Evolutionary conservation across 2,329 filamentous ascomycete species (phyloP).

Genomic region (Cucurbitaria berberidis): DNA sequence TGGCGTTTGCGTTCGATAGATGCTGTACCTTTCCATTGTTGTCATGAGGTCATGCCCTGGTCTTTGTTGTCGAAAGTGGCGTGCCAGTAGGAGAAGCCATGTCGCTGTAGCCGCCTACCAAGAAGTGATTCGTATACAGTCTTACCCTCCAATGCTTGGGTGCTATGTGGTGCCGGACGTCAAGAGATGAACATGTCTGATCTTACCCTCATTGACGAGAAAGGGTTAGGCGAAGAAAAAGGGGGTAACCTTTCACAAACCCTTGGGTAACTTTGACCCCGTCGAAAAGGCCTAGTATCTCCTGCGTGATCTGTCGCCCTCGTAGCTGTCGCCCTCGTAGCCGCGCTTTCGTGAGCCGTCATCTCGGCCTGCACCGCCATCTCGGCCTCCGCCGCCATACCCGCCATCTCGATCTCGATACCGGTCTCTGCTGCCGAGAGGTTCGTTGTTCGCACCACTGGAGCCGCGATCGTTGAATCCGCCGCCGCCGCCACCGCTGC

Average conservation of each 20-base stretch:
- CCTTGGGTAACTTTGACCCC: constrained; percentile 28
- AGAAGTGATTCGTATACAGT: constrained; percentile 1
- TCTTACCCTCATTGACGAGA: constrained; percentile 47
- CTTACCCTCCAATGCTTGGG: constrained; percentile 34
- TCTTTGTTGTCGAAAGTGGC: neutral
- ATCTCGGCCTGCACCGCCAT: constrained; percentile 24
- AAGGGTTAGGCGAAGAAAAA: constrained; percentile 42
- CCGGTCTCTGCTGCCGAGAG: constrained; percentile 68
- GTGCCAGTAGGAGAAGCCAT: neutral
- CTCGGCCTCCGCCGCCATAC: constrained; percentile 12
- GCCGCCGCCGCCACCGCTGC: constrained; percentile 26
- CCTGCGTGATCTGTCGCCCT: constrained; percentile 71
- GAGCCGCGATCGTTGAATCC: constrained; percentile 49
- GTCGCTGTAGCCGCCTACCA: neutral
- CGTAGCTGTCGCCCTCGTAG: constrained; percentile 77
- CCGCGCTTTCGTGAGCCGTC: constrained; percentile 54
- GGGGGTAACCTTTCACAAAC: constrained; percentile 50
- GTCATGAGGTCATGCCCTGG: neutral
- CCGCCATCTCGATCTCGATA: constrained; percentile 44
- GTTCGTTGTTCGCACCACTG: constrained; percentile 83
- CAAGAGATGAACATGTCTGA: constrained; percentile 24
- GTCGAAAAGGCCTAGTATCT: constrained; percentile 58
- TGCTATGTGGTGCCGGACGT: constrained; percentile 23
- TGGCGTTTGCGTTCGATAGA: neutral
- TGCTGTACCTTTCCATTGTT: neutral